Percentiles rank a stretch among this genome's conserved stretches.
phyloP scores from a whole-genome alignment of 768 basidiomycete species.

The Rhizopogon salebrosus region DNA sequence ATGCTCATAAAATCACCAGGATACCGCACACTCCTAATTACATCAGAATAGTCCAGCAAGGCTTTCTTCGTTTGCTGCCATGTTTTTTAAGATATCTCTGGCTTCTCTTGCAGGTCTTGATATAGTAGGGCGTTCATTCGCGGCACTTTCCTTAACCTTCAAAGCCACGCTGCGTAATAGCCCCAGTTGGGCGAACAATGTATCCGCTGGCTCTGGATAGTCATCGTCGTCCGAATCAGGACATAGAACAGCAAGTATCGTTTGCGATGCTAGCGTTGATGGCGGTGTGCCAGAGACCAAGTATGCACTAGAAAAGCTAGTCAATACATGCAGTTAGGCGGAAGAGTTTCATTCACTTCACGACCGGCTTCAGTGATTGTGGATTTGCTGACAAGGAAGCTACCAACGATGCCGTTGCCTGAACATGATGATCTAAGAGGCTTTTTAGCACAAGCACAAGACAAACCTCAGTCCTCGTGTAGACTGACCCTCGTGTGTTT shows the following conservation, averaged over 20 bases:
- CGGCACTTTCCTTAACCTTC: constrained; percentile 67
- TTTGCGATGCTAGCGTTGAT: constrained; percentile 55
- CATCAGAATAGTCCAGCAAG: constrained; percentile 23
- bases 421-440: constrained; percentile 59
- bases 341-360: constrained; percentile 49
- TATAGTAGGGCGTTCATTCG: constrained; percentile 65
- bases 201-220: constrained; percentile 15
- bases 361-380: constrained; percentile 57
- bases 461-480: not conserved
- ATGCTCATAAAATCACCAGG: not conserved
- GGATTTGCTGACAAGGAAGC: constrained; percentile 57
- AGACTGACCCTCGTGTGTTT: constrained; percentile 55
- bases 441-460: constrained; percentile 5
- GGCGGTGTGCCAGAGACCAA: constrained; percentile 66
- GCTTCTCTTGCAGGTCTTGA: constrained; percentile 81
- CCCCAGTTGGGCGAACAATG: constrained; percentile 60
- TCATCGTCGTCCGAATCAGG: constrained; percentile 36
- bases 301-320: constrained; percentile 39
- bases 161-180: constrained; percentile 60
- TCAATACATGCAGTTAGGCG: constrained; percentile 2
- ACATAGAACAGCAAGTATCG: constrained; percentile 52
- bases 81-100: constrained; percentile 55
- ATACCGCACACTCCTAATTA: not conserved
- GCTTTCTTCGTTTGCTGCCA: constrained; percentile 19
- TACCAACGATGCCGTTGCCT: constrained; percentile 59